Percentiles rank a stretch among this genome's conserved stretches.
Conservation (phyloP, 108 stramenopile species). For the Pseudonitzschia delicatissima region DNA sequence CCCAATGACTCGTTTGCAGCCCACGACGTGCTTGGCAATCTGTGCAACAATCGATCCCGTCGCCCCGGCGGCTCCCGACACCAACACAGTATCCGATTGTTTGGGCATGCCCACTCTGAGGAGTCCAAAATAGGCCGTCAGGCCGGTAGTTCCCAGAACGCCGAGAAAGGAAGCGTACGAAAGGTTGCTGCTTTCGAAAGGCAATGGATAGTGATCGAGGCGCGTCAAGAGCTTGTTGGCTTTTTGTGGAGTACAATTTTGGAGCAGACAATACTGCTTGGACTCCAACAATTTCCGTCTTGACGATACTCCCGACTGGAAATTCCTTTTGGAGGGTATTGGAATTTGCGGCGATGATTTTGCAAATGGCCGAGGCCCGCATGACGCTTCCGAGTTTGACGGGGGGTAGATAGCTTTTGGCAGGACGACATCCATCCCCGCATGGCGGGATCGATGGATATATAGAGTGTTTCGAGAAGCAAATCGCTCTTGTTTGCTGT, state of each 20-base stretch:
- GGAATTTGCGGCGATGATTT: background rate
- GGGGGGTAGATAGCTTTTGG: background rate
- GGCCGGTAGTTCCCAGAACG: constrained; percentile 35
- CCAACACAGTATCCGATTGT: constrained; percentile 36
- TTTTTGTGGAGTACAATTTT: background rate
- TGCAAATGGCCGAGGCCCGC: constrained; percentile 1
- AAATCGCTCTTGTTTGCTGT: background rate
- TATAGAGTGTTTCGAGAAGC: background rate
- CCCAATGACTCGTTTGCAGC: constrained; percentile 42
- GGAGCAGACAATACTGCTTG: background rate
- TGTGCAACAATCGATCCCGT: constrained; percentile 44
- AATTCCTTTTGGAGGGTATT: background rate
- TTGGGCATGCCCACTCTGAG: constrained; percentile 18
- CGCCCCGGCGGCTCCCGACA: constrained; percentile 48
- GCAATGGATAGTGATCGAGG: background rate
- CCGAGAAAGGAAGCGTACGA: constrained; percentile 3
- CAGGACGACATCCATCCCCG: constrained; percentile 8
- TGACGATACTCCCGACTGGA: background rate
- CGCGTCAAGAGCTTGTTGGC: background rate
- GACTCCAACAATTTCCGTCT: constrained; percentile 4
- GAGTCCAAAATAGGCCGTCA: constrained; percentile 44
- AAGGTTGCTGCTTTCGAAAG: background rate
- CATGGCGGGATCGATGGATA: constrained; percentile 12
- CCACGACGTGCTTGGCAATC: constrained; percentile 31
- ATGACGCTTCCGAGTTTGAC: background rate